Conservation (phyloP, 106 monocot genomes). For the Dactylorhiza incarnata region DNA sequence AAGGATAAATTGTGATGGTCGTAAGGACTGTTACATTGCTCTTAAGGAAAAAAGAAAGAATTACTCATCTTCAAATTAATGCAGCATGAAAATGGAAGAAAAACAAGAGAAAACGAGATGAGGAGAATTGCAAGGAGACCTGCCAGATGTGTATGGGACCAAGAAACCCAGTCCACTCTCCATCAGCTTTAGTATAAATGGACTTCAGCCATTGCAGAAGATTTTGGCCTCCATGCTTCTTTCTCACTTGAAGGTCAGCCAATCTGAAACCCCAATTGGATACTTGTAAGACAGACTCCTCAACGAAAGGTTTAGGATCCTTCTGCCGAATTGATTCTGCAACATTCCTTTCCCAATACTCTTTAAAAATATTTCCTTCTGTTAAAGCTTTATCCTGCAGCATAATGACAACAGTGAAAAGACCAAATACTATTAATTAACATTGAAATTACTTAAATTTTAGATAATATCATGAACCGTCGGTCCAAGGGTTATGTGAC, state of each 20-base stretch:
- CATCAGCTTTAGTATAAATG: conserved; percentile 49
- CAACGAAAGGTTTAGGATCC: conserved; percentile 66
- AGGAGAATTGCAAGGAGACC: conserved; percentile 28
- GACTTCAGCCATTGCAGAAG: conserved; percentile 66
- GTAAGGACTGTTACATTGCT: no score
- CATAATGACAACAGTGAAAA: not conserved
- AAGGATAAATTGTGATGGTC: no score
- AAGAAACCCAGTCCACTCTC: conserved; percentile 77
- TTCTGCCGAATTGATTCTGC: conserved; percentile 81
- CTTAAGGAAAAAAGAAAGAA: no score
- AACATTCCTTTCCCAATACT: conserved; percentile 86
- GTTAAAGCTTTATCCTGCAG: conserved; percentile 74
- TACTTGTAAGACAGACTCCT: conserved; percentile 86
- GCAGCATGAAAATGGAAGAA: not conserved
- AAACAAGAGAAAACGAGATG: not conserved
- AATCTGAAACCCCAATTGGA: conserved; percentile 91
- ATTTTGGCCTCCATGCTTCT: conserved; percentile 50
- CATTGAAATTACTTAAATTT: no score
- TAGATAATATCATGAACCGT: no score
- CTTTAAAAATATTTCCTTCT: conserved; percentile 41
- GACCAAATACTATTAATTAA: not conserved
- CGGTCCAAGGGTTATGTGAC: no score
- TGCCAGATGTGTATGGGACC: conserved; percentile 99
- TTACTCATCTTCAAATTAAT: not conserved
- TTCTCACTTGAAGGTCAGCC: conserved; percentile 75